Evolutionary conservation across 139 green algal species (phyloP), one percentile per base, ranked within the genome.

Genomic region (Auxenochlorella protothecoides): DNA sequence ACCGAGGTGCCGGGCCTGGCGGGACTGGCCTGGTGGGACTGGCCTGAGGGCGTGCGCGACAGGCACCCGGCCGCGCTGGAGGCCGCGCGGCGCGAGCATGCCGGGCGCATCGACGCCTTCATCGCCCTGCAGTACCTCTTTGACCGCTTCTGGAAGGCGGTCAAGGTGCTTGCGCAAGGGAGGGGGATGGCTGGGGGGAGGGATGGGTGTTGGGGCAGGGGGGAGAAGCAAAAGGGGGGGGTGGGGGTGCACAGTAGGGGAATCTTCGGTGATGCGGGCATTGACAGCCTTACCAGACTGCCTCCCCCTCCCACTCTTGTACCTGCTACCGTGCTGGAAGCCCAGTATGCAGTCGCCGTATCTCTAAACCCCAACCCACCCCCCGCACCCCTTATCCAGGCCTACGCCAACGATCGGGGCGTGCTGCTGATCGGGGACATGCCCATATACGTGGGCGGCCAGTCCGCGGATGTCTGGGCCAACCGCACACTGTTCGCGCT

Each of bases 371-470:
- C 3, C n/a, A 11, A 6, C 52, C 57, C 16, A 14, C 51, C 66
- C 13, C 7, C 59, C 16, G 4, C 12, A 15, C 27, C 27, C 27
- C 12, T 4, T 64, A n/a, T 77, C 62, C 84, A 95, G 83, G 75
- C 84, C 3, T 97, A 97, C 68, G 94, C 94, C 51, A 97, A 97
- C 75, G 55, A 57, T 12, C 77, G 77, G 15, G 89, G 88, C 62
- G 84, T 99, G 68, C 83, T 85, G 59, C 87, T 99, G 70, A 81
- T 98, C 13, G 94, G 94, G 2, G 94, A 99, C 84, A 99, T 99
- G 88, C 94, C 94, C 74, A 99, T 99, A 85, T 99, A 99, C 77
- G 91, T 97, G 57, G 91, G 90, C 12, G 91, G 88, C 51, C 88
- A 96, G 78, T 83, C 62, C n/a, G 89, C 93, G 0, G 94, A 99